phyloP scores from a whole-genome alignment of 805 yeast genomes.

The Zygosaccharomyces kombuchaensis region DNA sequence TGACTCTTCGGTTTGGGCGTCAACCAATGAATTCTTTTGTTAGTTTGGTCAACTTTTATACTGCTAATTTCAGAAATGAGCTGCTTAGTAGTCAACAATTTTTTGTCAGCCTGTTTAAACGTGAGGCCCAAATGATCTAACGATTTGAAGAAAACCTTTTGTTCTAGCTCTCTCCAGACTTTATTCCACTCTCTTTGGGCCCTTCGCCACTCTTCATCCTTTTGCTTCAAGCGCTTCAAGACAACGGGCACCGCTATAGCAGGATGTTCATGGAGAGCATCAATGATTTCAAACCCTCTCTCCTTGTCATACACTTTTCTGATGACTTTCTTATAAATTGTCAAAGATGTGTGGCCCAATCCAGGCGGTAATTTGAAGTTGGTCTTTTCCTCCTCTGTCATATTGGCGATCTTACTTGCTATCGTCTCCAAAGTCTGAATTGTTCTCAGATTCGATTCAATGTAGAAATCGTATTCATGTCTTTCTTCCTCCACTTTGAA shows the following conservation, averaged over 20 bases:
- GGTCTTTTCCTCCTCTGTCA: slow-evolving; percentile 87
- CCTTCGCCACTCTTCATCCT: slow-evolving; percentile 98
- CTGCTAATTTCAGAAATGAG: slow-evolving; percentile 88
- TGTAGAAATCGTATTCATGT: slow-evolving; percentile 92
- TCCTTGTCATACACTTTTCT: slow-evolving; percentile 91
- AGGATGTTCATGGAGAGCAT: slow-evolving; percentile 92
- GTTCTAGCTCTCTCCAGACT: slow-evolving; percentile 98
- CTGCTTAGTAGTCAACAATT: slow-evolving; percentile 83
- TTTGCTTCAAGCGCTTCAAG: slow-evolving; percentile 86
- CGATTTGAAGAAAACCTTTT: slow-evolving; percentile 87
- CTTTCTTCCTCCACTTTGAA: slow-evolving; percentile 97
- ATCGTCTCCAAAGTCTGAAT: slow-evolving; percentile 94
- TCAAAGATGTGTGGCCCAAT: slow-evolving; percentile 82
- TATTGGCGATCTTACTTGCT: slow-evolving; percentile 87
- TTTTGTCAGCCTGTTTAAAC: slow-evolving; percentile 95
- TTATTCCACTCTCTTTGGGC: slow-evolving; percentile 98
- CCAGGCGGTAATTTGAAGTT: slow-evolving; percentile 87
- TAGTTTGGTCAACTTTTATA: slow-evolving; percentile 85
- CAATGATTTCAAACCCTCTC: slow-evolving; percentile 93
- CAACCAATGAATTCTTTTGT: slow-evolving; percentile 78
- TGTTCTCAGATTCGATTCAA: slow-evolving; percentile 91
- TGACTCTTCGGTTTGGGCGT: slow-evolving; percentile 82
- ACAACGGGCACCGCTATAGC: slow-evolving; percentile 93
- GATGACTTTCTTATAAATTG: slow-evolving; percentile 90
- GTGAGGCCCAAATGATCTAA: slow-evolving; percentile 93